A percentile compares a stretch with the other conserved stretches of the same genome.
These are phyloP conservation scores for Aspergillus fumigatiaffinis DNA, from an alignment of 2,329 filamentous ascomycete species.

Conservation along the genomic window DNA sequence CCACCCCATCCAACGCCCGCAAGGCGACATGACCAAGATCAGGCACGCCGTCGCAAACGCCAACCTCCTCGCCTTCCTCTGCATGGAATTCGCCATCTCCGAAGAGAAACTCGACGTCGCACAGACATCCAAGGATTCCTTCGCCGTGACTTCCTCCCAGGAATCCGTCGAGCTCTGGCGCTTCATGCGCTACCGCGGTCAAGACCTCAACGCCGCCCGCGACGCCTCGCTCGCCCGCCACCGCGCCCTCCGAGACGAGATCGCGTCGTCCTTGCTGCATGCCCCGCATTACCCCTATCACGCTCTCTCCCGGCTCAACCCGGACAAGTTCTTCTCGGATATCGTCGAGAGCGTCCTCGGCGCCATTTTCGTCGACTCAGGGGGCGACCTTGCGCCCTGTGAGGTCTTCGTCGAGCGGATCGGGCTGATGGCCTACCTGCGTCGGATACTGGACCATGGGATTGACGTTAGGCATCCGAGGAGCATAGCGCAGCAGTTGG, in stretches of 20 bases:
- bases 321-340: conserved; percentile 78
- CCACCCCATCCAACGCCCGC: conserved; percentile 40
- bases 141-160: conserved; percentile 19
- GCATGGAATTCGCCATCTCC: conserved; percentile 51
- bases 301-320: conserved; percentile 59
- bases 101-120: conserved; percentile 7
- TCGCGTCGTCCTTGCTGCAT: conserved; percentile 50
- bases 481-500: conserved; percentile 62
- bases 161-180: conserved; percentile 57
- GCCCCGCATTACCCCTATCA: conserved; percentile 71
- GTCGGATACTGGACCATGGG: conserved; percentile 55
- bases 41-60: conserved; percentile 75
- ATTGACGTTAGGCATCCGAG: conserved; percentile 61
- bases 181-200: conserved; percentile 55
- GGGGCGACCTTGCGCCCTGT: conserved; percentile 59
- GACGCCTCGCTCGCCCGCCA: conserved; percentile 36
- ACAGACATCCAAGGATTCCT: conserved; percentile 11
- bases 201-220: conserved; percentile 11
- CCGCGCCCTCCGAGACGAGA: conserved; percentile 45
- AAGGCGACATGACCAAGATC: conserved; percentile 68
- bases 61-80: conserved; percentile 72
- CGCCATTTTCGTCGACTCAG: conserved; percentile 76
- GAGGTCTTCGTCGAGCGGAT: conserved; percentile 57
- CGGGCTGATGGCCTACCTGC: conserved; percentile 62
- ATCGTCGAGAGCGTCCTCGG: conserved; percentile 76